Base-by-base conservation (phyloP, 73 alveolate genomes). In the Uronychia setigera region DNA sequence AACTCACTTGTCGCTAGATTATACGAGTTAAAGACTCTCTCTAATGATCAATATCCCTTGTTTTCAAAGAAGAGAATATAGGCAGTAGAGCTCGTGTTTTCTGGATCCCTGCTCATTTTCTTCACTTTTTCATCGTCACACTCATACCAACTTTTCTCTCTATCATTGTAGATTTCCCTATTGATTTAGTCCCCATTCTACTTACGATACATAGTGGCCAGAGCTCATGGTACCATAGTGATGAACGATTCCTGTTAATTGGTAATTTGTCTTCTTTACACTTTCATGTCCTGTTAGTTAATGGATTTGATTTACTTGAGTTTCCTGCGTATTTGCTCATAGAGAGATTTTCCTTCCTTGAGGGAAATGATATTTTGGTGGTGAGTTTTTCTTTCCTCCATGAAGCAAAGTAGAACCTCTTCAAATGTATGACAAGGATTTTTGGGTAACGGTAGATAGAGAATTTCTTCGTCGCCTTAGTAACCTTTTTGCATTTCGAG, bases 371-470 rank as follows among this genome's bases (percentile, higher is more conserved):
- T 25, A 94, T 88, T 60, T 82, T 89, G 58, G 92, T 85, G 35
- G 88, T 92, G 29, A 94, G 74, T 35, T 94, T 94, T 32, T 94
- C 96, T 60, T 93, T 79, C 76, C 96, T 88, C 86, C 87, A 75
- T 29, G 88, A 83, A 19, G 92, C 81, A 80, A 87, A 92, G 35
- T 94, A 88, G 85, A 94, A 94, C 29, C 98, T 74, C 81, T 94
- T 94, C 82, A 94, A 86, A 76, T 94, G 98, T 29, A 92, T 78
- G 19, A 92, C 97, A 78, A 94, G 79, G 0, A 94, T 60, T n/a
- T 89, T 83, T 28, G 98, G 98, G 46, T 92, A 89, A 33, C 96
- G 78, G 91, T 91, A 94, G 0, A 94, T 79, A 30, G 86, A 75
- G 60, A 92, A 67, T 89, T 88, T 76, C 81, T 93, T 92, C 76